Conservation (phyloP, 2,329 filamentous ascomycete species). For the Cercospora sp. region DNA sequence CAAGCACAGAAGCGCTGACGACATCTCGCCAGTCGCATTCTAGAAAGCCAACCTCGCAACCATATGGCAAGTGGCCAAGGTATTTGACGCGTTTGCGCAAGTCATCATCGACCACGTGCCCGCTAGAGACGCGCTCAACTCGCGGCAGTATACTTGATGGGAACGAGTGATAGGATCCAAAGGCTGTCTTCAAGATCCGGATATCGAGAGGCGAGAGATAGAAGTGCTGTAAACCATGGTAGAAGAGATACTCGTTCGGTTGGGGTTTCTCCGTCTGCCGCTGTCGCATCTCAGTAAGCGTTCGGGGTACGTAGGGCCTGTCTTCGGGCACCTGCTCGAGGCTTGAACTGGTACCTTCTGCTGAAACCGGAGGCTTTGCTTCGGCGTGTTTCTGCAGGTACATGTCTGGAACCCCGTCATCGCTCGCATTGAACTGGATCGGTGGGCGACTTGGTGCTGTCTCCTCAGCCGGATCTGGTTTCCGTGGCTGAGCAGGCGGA, state of each 20-base stretch:
- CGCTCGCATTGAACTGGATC: constrained; percentile 51
- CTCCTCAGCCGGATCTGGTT: constrained; percentile 42
- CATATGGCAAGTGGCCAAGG: constrained; percentile 78
- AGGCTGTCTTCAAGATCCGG: constrained; percentile 85
- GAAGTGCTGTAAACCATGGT: constrained; percentile 81
- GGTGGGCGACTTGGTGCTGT: constrained; percentile 42
- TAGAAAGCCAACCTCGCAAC: constrained; percentile 87
- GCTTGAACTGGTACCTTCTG: constrained; percentile 24
- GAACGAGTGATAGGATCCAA: constrained; percentile 78
- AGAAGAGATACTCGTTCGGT: constrained; percentile 74
- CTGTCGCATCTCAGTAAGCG: constrained; percentile 49
- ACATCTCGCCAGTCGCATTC: constrained; percentile 96
- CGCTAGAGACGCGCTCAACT: constrained; percentile 85
- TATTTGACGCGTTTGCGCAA: constrained; percentile 84
- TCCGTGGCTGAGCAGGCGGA: constrained; percentile 56
- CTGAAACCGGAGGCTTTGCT: constrained; percentile 8
- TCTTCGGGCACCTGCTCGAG: constrained; percentile 35
- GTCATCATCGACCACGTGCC: constrained; percentile 82
- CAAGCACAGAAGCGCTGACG: constrained; percentile 72
- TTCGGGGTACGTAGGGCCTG: constrained; percentile 40
- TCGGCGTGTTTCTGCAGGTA: constrained; percentile 42
- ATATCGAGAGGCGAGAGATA: constrained; percentile 91
- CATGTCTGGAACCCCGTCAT: constrained; percentile 54
- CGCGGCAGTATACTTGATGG: constrained; percentile 83
- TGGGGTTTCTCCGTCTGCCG: constrained; percentile 48